These are phyloP conservation scores for Porpolomopsis calyptriformis DNA, from an alignment of 768 basidiomycete species.

Conservation along the genomic window DNA sequence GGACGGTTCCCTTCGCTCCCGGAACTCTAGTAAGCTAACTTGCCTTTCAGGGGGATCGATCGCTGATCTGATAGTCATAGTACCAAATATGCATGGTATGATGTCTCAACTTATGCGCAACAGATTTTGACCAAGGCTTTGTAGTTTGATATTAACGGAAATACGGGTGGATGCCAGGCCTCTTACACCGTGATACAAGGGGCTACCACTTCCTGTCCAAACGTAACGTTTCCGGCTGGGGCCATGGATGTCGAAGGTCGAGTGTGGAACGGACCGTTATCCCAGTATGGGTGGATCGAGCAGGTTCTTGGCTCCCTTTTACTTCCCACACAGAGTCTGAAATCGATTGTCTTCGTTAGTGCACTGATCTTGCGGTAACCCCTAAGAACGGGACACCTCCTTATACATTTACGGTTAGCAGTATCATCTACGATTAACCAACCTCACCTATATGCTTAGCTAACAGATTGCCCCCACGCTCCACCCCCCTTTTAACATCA, in stretches of 20 bases:
- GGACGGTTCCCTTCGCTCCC: constrained; percentile 47
- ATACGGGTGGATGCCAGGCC: constrained; percentile 50
- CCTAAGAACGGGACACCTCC: constrained; percentile 51
- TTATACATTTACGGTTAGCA: constrained; percentile 43
- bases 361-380: constrained; percentile 43
- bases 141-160: constrained; percentile 48
- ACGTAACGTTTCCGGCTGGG: constrained; percentile 35
- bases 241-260: constrained; percentile 35
- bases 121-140: background rate
- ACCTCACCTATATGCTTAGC: background rate
- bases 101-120: background rate
- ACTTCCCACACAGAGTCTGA: background rate
- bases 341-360: constrained; percentile 24
- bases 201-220: constrained; percentile 35
- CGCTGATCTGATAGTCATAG: constrained; percentile 9
- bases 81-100: constrained; percentile 62
- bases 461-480: constrained; percentile 46
- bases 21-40: constrained; percentile 34
- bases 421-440: background rate
- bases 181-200: constrained; percentile 33
- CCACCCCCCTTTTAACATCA: constrained; percentile 51
- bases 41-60: background rate
- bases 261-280: constrained; percentile 38
- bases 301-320: constrained; percentile 26
- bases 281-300: constrained; percentile 49